Conservation (phyloP, 208 protist species). For the Crithidia thermophila region DNA sequence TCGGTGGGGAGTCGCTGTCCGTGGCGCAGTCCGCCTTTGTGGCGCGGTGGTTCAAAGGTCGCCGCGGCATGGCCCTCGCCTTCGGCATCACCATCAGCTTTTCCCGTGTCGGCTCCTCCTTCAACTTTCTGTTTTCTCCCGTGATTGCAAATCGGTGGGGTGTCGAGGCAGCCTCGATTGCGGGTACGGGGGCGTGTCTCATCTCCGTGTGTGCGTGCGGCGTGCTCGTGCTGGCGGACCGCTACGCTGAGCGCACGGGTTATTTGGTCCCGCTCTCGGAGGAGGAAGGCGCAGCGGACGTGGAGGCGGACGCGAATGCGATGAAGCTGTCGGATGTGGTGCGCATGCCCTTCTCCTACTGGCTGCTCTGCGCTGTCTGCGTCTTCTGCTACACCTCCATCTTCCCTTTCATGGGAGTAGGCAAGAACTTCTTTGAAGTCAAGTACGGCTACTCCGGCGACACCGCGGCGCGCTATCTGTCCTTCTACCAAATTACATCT, state of each 20-base stretch:
- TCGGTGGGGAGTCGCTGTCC: slow-evolving; percentile 90
- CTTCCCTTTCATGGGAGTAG: slow-evolving; percentile 87
- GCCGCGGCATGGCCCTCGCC: slow-evolving; percentile 87
- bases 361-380: slow-evolving; percentile 83
- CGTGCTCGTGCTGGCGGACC: slow-evolving; percentile 62
- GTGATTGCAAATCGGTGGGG: slow-evolving; percentile 56
- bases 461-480: slow-evolving; percentile 72
- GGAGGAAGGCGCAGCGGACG: slow-evolving; percentile 38
- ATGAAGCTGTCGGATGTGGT: slow-evolving; percentile 42
- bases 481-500: slow-evolving; percentile 87
- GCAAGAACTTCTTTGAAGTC: slow-evolving; percentile 84
- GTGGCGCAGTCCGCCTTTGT: slow-evolving; percentile 92
- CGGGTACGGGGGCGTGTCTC: slow-evolving; percentile 62
- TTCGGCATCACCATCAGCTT: slow-evolving; percentile 93
- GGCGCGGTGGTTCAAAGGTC: slow-evolving; percentile 89
- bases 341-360: slow-evolving; percentile 70
- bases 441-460: slow-evolving; percentile 76
- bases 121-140: slow-evolving; percentile 93
- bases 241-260: slow-evolving; percentile 69
- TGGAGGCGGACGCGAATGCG: slow-evolving; percentile 16
- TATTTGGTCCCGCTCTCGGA: slow-evolving; percentile 47
- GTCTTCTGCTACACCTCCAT: slow-evolving; percentile 86
- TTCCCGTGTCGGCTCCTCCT: slow-evolving; percentile 86
- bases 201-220: slow-evolving; percentile 70
- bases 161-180: slow-evolving; percentile 64